Percentiles rank a stretch among this genome's conserved stretches.
Evolutionary conservation across 2,329 filamentous ascomycete species (phyloP).

Genomic region (Stagonosporopsis cucurbitacearum): DNA sequence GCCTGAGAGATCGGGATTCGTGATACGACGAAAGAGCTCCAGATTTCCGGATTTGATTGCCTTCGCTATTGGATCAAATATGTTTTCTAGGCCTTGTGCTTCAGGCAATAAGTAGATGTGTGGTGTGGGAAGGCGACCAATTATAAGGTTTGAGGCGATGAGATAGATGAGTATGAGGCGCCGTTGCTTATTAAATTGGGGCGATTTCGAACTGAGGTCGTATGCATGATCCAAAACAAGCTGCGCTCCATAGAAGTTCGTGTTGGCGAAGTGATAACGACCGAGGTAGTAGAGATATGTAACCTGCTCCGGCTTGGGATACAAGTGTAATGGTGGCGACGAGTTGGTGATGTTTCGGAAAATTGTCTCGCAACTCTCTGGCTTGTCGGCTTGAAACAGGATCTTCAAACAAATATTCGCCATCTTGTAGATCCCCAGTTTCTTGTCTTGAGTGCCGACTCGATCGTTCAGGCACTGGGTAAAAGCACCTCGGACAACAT

Average conservation of each 20-base stretch:
- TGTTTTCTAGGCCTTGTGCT: slow-evolving; percentile 66
- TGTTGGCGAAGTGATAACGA: slow-evolving; percentile 85
- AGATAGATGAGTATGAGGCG: slow-evolving; percentile 83
- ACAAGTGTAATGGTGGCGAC: slow-evolving; percentile 79
- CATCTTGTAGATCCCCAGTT: slow-evolving; percentile 87
- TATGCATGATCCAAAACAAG: slow-evolving; percentile 81
- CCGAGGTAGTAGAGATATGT: slow-evolving; percentile 96
- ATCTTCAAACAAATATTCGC: slow-evolving; percentile 90
- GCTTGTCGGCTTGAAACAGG: slow-evolving; percentile 85
- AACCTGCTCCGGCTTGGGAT: slow-evolving; percentile 84
- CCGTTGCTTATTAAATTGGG: slow-evolving; percentile 68
- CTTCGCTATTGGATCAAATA: slow-evolving; percentile 75
- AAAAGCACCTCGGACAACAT: slow-evolving; percentile 89
- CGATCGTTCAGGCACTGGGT: slow-evolving; percentile 87
- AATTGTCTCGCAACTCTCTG: slow-evolving; percentile 82
- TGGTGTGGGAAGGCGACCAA: slow-evolving; percentile 80
- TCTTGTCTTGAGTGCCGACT: slow-evolving; percentile 67
- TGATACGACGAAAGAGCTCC: slow-evolving; percentile 71
- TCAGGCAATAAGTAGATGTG: slow-evolving; percentile 73
- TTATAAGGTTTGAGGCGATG: slow-evolving; percentile 79
- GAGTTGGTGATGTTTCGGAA: slow-evolving; percentile 86
- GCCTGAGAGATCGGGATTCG: slow-evolving; percentile 55
- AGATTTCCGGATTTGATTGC: slow-evolving; percentile 79
- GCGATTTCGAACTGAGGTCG: slow-evolving; percentile 65
- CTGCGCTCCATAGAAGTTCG: slow-evolving; percentile 79